Evolutionary conservation across 306 rosid species (phyloP).

Genomic region (Ceratonia siliqua): DNA sequence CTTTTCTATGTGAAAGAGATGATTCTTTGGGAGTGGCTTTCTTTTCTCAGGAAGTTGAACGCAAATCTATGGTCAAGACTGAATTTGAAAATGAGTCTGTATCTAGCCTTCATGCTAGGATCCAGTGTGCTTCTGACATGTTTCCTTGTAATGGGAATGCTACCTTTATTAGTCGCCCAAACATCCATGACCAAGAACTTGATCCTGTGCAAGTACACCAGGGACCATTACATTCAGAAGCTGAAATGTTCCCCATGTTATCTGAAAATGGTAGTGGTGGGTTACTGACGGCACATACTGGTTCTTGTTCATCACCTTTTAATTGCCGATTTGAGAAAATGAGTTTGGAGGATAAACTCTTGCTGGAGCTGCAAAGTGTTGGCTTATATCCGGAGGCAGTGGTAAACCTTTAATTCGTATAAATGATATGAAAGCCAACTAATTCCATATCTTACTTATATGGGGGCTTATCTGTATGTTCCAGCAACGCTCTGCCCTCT

Average conservation of each 20-base stretch:
- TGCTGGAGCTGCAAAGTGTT: slow-evolving; percentile 75
- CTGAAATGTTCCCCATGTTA: slow-evolving; percentile 39
- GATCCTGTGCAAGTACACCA: slow-evolving; percentile 37
- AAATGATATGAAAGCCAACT: slow-evolving; percentile 13
- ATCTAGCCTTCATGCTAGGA: slow-evolving; percentile 33
- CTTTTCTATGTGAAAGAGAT: slow-evolving; percentile 43
- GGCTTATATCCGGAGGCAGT: slow-evolving; percentile 75
- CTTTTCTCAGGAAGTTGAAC: slow-evolving; percentile 42
- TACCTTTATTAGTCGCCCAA: slow-evolving; percentile 35
- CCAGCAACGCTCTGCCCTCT: background rate
- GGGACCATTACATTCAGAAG: slow-evolving; percentile 34
- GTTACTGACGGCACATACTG: slow-evolving; percentile 31
- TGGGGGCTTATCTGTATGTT: slow-evolving; percentile 24
- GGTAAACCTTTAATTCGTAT: slow-evolving; percentile 52
- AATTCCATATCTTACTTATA: background rate
- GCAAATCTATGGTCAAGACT: slow-evolving; percentile 33
- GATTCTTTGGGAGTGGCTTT: slow-evolving; percentile 38
- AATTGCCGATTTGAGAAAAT: slow-evolving; percentile 49
- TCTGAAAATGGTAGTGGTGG: slow-evolving; percentile 55
- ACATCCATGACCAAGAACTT: slow-evolving; percentile 38
- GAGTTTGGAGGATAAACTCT: slow-evolving; percentile 65
- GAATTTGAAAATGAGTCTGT: slow-evolving; percentile 35
- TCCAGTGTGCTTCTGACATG: slow-evolving; percentile 38
- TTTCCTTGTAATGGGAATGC: slow-evolving; percentile 58
- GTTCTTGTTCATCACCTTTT: slow-evolving; percentile 41